Evolutionary conservation across 345 rosid species (phyloP), one percentile per base, ranked within the genome.

Genomic region (Heritiera littoralis): DNA sequence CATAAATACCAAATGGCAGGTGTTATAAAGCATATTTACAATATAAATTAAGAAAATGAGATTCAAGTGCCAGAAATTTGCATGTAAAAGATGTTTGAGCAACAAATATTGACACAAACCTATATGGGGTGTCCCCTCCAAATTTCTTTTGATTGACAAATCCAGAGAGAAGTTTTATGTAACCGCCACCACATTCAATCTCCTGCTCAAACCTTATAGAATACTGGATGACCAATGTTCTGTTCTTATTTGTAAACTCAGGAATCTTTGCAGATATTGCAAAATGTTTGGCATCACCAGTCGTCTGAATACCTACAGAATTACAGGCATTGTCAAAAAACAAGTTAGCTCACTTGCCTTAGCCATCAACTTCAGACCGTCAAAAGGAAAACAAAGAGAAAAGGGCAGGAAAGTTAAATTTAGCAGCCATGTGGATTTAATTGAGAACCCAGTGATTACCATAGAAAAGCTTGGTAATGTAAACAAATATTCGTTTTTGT

Each of bases 111-210:
- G 77, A 74, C 20, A 77, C 76, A 20, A 72, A 95, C 98, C 95
- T 92, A 80, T 92, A 95, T 56, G 98, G 98, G 70, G 98, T 92
- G 81, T 95, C 98, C 41, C 98, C 98, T 64, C 98, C 98, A 83
- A 90, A 95, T 82, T 93, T 93, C 88, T 95, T 95, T 83, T 95
- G 98, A 85, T 93, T 95, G 64, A 95, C 98, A 84, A 87, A 93
- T 20, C 94, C 94, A 18, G 98, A 95, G 55, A 87, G 92, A 81
- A 95, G 95, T 87, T 95, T 93, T 65, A 95, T 89, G 86, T 95
- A 93, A 56, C 95, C 98, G 4, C 98, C 98, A 17, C 98, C 98
- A 80, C 98, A 95, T 82, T 95, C 98, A 49, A 95, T 93, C 77
- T 95, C 93, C 85, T 95, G 98, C 84, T 95, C 95, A 52, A 91